Conservation (phyloP, 1,139 yeast genomes). For the Diutina mesorugosa region DNA sequence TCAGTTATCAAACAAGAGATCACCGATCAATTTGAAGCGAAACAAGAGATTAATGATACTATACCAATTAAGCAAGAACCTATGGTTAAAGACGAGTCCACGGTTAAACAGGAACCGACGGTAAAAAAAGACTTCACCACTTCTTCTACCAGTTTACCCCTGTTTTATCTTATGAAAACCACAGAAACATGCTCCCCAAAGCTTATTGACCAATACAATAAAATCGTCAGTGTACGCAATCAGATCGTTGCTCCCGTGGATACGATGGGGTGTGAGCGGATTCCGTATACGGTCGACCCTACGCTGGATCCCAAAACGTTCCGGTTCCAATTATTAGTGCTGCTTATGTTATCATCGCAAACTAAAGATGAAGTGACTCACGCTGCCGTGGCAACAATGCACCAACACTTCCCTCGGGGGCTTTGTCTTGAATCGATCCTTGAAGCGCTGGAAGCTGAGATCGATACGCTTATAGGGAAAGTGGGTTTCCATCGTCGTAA, state of each 20-base stretch:
- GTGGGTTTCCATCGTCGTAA: constrained; percentile 86
- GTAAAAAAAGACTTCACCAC: neutral
- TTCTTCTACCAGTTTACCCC: neutral
- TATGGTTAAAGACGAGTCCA: no score
- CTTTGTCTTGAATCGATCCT: constrained; percentile 20
- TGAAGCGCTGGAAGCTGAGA: constrained; percentile 37
- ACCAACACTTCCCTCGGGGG: constrained; percentile 27
- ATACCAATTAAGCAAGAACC: neutral
- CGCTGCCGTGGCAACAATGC: constrained; percentile 54
- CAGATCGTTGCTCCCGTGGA: constrained; percentile 72
- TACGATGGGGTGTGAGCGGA: constrained; percentile 72
- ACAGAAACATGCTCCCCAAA: neutral
- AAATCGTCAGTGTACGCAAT: constrained; percentile 53
- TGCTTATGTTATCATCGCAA: constrained; percentile 83
- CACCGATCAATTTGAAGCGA: neutral
- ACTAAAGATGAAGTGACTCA: constrained; percentile 84
- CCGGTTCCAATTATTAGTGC: constrained; percentile 64
- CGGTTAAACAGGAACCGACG: neutral
- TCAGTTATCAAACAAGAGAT: neutral
- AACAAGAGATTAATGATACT: neutral
- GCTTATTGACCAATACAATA: constrained; percentile 23
- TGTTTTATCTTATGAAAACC: neutral
- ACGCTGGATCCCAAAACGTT: constrained; percentile 24
- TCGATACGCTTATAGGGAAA: constrained; percentile 56
- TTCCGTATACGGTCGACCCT: constrained; percentile 39